A percentile compares a stretch with the other conserved stretches of the same genome.
Conservation (phyloP, 352 stramenopile species). For the Globisporangium echinulatum region DNA sequence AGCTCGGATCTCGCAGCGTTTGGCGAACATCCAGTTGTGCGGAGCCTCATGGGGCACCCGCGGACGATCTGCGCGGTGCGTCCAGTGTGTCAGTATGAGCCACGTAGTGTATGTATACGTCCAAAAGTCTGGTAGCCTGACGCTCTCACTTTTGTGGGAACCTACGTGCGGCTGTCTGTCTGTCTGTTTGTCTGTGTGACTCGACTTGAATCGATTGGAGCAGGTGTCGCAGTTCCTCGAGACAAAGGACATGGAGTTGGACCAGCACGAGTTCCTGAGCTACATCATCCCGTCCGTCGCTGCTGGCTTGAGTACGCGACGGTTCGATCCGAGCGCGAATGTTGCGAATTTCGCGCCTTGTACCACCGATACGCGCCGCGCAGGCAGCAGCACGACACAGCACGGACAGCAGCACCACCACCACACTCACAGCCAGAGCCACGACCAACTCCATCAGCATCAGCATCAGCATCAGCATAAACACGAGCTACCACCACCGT, state of each 20-base stretch:
- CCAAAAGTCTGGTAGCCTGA: neutral
- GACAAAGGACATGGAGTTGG: conserved; percentile 78
- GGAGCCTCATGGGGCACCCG: conserved; percentile 51
- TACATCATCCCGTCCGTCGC: conserved; percentile 80
- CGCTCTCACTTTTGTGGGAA: neutral
- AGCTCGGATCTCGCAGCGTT: conserved; percentile 54
- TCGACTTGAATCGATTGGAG: neutral
- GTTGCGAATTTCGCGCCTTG: conserved; percentile 4
- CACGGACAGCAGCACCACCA: neutral
- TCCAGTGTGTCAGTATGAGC: neutral
- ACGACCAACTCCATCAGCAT: conserved; percentile 6
- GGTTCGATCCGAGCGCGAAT: conserved; percentile 15
- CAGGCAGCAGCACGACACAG: neutral
- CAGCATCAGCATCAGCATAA: conserved; percentile 10
- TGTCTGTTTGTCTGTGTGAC: neutral
- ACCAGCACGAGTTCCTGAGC: conserved; percentile 72
- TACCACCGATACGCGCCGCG: conserved; percentile 5
- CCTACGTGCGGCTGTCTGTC: neutral
- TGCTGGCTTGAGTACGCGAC: conserved; percentile 49
- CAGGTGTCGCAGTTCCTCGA: conserved; percentile 76
- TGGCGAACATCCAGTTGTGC: conserved; percentile 58
- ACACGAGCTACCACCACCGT: conserved; percentile 3
- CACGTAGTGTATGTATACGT: no score
- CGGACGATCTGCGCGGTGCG: conserved; percentile 65
- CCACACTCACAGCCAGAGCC: conserved; percentile 22